These are phyloP conservation scores for Cladosporium sp. DNA, from an alignment of 2,329 filamentous ascomycete species.

Conservation along the genomic window DNA sequence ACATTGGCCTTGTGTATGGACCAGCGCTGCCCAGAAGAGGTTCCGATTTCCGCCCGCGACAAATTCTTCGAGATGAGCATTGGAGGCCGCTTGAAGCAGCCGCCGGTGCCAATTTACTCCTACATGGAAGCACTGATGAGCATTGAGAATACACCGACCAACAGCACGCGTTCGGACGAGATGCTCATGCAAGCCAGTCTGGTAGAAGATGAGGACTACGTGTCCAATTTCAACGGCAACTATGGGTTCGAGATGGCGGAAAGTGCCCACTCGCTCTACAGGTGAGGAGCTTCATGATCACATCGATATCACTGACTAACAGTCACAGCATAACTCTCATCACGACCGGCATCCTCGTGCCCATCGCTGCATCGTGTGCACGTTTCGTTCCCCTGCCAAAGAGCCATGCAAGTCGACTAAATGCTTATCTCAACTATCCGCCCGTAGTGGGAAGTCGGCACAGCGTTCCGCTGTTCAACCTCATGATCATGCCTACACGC, in stretches of 20 bases:
- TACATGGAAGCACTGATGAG: constrained; percentile 26
- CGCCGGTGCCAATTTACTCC: constrained; percentile 18
- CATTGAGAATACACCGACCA: constrained; percentile 21
- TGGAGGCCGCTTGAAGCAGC: constrained; percentile 15
- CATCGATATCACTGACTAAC: neutral
- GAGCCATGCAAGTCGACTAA: constrained; percentile 11
- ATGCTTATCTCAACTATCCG: constrained; percentile 18
- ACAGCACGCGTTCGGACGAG: constrained; percentile 10
- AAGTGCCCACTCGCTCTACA: constrained; percentile 28
- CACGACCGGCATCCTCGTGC: constrained; percentile 18
- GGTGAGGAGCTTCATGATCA: constrained; percentile 19
- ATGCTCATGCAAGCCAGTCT: constrained; percentile 31
- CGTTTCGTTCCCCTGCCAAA: constrained; percentile 15
- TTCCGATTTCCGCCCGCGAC: constrained; percentile 23
- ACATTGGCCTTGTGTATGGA: constrained; percentile 30
- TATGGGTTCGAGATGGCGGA: constrained; percentile 29
- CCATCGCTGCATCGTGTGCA: constrained; percentile 18
- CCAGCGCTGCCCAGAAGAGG: constrained; percentile 20
- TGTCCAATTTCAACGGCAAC: constrained; percentile 25
- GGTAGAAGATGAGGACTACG: constrained; percentile 27
- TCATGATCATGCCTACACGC: constrained; percentile 22
- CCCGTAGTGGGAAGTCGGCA: constrained; percentile 15
- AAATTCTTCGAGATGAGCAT: constrained; percentile 28
- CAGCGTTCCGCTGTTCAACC: constrained; percentile 10
- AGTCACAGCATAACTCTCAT: constrained; percentile 19